Evolutionary conservation across 176 grass and related monocot genomes (phyloP).

Genomic region (Oryza punctata): DNA sequence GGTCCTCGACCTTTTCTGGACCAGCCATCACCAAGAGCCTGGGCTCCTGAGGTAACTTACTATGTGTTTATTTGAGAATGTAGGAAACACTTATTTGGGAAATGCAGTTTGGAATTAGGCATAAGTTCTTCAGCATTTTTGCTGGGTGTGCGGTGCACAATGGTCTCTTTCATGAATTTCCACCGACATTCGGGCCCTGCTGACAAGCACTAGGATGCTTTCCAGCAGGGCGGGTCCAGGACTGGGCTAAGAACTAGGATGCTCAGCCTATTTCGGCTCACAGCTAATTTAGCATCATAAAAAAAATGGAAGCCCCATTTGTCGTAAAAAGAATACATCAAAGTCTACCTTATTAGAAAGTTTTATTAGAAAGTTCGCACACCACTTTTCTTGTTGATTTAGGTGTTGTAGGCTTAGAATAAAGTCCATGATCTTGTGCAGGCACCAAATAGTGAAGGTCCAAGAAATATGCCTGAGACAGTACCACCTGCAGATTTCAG

Average conservation of each 20-base stretch:
- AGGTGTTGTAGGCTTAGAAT: slow-evolving; percentile 19
- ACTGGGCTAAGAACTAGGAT: not conserved
- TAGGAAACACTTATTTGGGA: not conserved
- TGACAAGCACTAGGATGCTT: not conserved
- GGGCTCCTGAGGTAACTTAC: slow-evolving; percentile 61
- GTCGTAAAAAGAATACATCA: too few species aligned
- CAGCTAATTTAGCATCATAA: not conserved
- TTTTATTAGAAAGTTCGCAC: not conserved
- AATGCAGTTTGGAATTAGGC: not conserved
- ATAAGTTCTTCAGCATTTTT: slow-evolving; percentile 15
- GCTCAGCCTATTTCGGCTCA: not conserved
- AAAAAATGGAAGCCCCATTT: not conserved
- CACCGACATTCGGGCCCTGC: not conserved
- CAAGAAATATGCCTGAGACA: slow-evolving; percentile 43
- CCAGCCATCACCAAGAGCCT: slow-evolving; percentile 54
- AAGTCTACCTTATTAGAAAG: too few species aligned
- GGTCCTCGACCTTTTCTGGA: slow-evolving; percentile 52
- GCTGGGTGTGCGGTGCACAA: not conserved
- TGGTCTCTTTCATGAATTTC: slow-evolving; percentile 18
- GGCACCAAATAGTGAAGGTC: slow-evolving; percentile 43
- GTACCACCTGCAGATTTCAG: slow-evolving; percentile 47
- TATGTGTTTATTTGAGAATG: slow-evolving; percentile 3
- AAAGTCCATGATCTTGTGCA: slow-evolving; percentile 28
- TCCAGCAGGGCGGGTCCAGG: not conserved
- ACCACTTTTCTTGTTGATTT: slow-evolving; percentile 21